Percentiles rank a stretch among this genome's conserved stretches.
phyloP scores from a whole-genome alignment of 257 asterid species.

The Dorcoceras hygrometricum region DNA sequence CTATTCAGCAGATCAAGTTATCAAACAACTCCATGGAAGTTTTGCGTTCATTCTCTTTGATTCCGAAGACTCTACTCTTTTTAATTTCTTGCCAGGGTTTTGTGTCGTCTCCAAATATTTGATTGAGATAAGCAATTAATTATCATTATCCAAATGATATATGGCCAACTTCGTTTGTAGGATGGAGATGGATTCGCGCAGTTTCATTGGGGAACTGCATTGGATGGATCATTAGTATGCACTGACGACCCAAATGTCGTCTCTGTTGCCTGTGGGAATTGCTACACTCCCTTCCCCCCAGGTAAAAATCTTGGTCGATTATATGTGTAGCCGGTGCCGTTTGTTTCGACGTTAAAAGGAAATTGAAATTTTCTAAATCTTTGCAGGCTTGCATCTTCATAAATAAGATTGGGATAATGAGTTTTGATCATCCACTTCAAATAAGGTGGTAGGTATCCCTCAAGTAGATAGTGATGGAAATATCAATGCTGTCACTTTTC shows the following conservation, averaged over 20 bases:
- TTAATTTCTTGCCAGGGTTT: constrained; percentile 68
- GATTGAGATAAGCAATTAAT: not conserved
- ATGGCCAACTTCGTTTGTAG: constrained; percentile 25
- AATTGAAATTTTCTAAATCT: not conserved
- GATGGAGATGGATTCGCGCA: constrained; percentile 57
- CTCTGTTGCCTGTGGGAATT: constrained; percentile 50
- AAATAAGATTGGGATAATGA: constrained; percentile 39
- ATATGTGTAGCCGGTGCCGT: too few relatives aligned
- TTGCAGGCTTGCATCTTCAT: constrained; percentile 65
- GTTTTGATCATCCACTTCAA: constrained; percentile 8
- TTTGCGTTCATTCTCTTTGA: constrained; percentile 64
- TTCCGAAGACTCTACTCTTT: constrained; percentile 44
- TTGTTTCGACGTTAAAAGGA: too few relatives aligned
- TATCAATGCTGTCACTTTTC: constrained; percentile 39
- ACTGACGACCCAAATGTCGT: constrained; percentile 55
- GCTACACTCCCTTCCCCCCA: constrained; percentile 64
- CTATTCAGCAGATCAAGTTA: constrained; percentile 67
- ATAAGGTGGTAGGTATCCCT: constrained; percentile 44
- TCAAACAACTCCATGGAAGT: constrained; percentile 58
- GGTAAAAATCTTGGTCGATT: too few relatives aligned
- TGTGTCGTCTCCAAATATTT: not conserved
- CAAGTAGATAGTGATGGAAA: constrained; percentile 48
- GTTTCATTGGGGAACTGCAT: constrained; percentile 69
- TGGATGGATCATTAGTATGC: constrained; percentile 65
- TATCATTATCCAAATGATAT: not conserved